Evolutionary conservation across 345 rosid species (phyloP).

Genomic region (Eucalyptus cloeziana): DNA sequence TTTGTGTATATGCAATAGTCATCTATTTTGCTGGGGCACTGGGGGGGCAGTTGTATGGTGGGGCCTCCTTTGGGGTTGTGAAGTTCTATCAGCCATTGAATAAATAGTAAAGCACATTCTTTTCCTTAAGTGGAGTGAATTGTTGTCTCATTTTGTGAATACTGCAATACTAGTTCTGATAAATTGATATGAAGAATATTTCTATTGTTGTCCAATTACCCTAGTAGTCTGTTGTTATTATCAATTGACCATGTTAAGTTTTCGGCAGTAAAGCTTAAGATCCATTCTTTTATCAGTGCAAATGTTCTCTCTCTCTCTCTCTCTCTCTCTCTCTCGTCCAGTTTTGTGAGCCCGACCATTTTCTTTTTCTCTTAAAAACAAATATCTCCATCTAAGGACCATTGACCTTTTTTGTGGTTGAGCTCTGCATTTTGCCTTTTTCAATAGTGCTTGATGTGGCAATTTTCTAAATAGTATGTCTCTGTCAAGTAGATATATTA

Average conservation of each 20-base stretch:
- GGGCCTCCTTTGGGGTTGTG: background rate
- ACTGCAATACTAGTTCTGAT: background rate
- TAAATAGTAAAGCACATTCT: background rate
- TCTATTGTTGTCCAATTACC: background rate
- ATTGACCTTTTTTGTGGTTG: background rate
- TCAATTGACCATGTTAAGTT: background rate
- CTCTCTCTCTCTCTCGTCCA: background rate
- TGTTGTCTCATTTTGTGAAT: background rate
- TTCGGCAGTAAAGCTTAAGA: background rate
- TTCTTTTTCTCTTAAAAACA: background rate
- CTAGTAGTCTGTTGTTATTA: background rate
- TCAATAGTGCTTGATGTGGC: background rate
- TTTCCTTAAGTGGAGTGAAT: background rate
- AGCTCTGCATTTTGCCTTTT: background rate
- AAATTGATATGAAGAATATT: background rate
- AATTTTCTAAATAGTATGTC: background rate
- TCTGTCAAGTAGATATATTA: background rate
- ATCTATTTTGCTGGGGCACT: background rate
- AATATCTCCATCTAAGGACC: background rate
- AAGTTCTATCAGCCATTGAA: background rate
- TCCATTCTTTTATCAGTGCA: background rate
- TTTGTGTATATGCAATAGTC: background rate
- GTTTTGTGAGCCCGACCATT: background rate
- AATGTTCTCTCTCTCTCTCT: background rate
- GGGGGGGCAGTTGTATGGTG: background rate